phyloP scores from a whole-genome alignment of 805 yeast species.

The Kodamaea hsintzibuensis region DNA sequence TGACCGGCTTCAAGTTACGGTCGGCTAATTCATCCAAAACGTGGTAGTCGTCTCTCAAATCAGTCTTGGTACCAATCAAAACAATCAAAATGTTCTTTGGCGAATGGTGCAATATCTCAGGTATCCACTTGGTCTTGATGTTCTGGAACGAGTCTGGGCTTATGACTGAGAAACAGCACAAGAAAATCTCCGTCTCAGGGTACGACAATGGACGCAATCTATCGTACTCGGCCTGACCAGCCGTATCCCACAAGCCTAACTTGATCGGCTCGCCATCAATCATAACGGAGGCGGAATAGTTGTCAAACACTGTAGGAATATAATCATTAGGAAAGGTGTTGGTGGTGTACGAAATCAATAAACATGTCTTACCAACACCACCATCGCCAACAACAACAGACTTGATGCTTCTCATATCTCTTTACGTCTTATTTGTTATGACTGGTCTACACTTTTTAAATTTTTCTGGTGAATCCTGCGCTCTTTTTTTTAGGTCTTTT shows the following conservation, averaged over 20 bases:
- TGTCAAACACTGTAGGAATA: conserved; percentile 92
- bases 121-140: conserved; percentile 73
- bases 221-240: conserved; percentile 93
- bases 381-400: conserved; percentile 96
- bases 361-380: conserved; percentile 92
- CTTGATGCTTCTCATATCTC: conserved; percentile 75
- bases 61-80: conserved; percentile 86
- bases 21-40: conserved; percentile 68
- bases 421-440: conserved; percentile 1
- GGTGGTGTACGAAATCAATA: conserved; percentile 85
- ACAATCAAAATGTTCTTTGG: conserved; percentile 67
- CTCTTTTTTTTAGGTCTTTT: conserved; percentile 1
- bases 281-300: conserved; percentile 84
- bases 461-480: conserved; percentile 1
- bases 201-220: conserved; percentile 85
- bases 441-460: conserved; percentile 1
- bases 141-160: conserved; percentile 80
- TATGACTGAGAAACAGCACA: conserved; percentile 82
- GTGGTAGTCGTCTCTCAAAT: conserved; percentile 79
- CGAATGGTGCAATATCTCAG: conserved; percentile 84
- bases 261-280: conserved; percentile 80
- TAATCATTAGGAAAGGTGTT: conserved; percentile 92
- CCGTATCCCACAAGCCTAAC: conserved; percentile 93
- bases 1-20: conserved; percentile 61
- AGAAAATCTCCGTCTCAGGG: conserved; percentile 88